Conservation (phyloP, 2,329 filamentous ascomycete genomes). For the Pseudonectria foliicola region DNA sequence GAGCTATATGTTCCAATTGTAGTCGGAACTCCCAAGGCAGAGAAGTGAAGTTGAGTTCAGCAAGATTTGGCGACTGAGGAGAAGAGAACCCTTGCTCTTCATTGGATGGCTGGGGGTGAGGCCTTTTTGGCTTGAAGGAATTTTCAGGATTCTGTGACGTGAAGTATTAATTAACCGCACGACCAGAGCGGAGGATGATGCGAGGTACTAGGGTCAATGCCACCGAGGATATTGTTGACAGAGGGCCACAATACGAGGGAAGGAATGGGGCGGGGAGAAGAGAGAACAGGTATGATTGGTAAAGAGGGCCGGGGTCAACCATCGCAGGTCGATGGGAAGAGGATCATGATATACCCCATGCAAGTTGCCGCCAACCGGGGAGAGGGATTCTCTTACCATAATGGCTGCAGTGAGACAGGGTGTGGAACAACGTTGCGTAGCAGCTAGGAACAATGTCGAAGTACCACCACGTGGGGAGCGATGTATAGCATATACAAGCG, state of each 20-base stretch:
- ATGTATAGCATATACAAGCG: conserved; percentile 29
- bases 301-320: conserved; percentile 18
- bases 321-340: conserved; percentile 22
- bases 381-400: conserved; percentile 42
- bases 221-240: conserved; percentile 19
- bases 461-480: conserved; percentile 31
- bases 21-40: conserved; percentile 20
- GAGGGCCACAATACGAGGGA: conserved; percentile 21
- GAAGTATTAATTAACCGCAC: conserved; percentile 34
- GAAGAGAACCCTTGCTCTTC: conserved; percentile 16
- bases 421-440: conserved; percentile 23
- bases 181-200: conserved; percentile 22
- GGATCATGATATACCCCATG: conserved; percentile 38
- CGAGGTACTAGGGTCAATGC: conserved; percentile 16
- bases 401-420: conserved; percentile 33
- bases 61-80: conserved; percentile 12
- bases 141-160: conserved; percentile 25
- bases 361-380: conserved; percentile 35
- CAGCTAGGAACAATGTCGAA: conserved; percentile 26
- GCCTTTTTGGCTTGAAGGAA: conserved; percentile 22
- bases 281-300: conserved; percentile 19
- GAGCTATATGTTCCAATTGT: conserved; percentile 22
- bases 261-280: conserved; percentile 17
- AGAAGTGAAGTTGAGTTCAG: conserved; percentile 17
- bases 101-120: conserved; percentile 19